A percentile compares a stretch with the other conserved stretches of the same genome.
Conservation (phyloP, 306 rosid species). For the Cucurbita moschata region DNA sequence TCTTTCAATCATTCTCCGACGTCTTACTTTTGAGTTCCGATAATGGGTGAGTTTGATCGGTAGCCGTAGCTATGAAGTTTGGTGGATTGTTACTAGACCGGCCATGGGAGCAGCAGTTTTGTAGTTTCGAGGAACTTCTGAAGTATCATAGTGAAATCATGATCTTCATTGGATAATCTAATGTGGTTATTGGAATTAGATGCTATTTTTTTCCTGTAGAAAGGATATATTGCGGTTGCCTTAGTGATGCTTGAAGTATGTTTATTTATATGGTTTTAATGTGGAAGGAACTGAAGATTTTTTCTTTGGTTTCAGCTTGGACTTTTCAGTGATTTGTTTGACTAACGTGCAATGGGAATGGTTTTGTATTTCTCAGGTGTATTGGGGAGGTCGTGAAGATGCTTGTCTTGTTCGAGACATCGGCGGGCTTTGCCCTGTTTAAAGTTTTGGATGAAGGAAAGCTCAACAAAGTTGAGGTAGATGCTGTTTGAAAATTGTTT, state of each 20-base stretch:
- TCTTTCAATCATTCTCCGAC: neutral
- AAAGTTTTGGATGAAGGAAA: conserved; percentile 73
- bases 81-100: neutral
- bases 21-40: neutral
- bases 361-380: conserved; percentile 17
- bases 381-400: conserved; percentile 19
- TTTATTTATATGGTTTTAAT: neutral
- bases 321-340: neutral
- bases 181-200: neutral
- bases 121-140: neutral
- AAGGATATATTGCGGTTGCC: neutral
- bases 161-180: neutral
- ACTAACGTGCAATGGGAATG: neutral
- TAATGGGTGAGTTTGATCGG: neutral
- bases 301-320: neutral
- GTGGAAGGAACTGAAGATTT: neutral
- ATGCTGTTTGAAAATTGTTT: neutral
- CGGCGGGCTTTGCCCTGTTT: conserved; percentile 73
- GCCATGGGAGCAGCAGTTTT: neutral
- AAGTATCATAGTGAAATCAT: neutral
- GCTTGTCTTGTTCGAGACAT: conserved; percentile 64
- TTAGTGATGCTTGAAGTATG: neutral
- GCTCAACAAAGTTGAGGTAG: conserved; percentile 65
- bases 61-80: neutral
- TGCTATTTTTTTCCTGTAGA: neutral